These are phyloP conservation scores for Marasmius oreades DNA, from an alignment of 1,284 basidiomycete genomes.

Conservation along the genomic window DNA sequence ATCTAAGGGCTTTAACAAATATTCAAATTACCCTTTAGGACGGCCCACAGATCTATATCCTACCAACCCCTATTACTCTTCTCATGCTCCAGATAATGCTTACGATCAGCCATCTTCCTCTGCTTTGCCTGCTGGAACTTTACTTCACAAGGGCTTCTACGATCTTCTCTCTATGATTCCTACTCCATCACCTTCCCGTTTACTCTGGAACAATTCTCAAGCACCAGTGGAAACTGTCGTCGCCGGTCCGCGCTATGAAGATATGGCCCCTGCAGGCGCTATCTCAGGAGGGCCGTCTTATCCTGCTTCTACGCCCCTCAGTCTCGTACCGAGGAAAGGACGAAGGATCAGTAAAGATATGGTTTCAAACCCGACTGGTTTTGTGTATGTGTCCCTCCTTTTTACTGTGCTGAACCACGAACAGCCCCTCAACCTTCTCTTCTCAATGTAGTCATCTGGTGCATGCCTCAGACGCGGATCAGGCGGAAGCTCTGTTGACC, in stretches of 20 bases:
- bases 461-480: constrained; percentile 91
- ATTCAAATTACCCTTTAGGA: constrained; percentile 24
- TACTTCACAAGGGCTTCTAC: constrained; percentile 84
- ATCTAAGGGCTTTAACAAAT: constrained; percentile 15
- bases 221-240: constrained; percentile 34
- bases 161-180: constrained; percentile 81
- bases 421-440: constrained; percentile 21
- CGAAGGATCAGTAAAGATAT: constrained; percentile 80
- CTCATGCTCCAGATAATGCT: constrained; percentile 36
- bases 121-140: constrained; percentile 59
- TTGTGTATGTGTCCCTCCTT: constrained; percentile 60
- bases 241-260: constrained; percentile 63
- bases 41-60: constrained; percentile 34
- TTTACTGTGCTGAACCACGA: constrained; percentile 11
- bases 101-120: constrained; percentile 40
- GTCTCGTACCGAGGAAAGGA: constrained; percentile 45
- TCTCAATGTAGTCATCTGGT: constrained; percentile 75
- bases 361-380: constrained; percentile 81
- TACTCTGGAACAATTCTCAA: constrained; percentile 49
- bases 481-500: constrained; percentile 84
- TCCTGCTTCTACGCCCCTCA: constrained; percentile 21
- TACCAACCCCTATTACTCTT: constrained; percentile 42
- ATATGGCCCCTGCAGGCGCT: constrained; percentile 32
- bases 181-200: constrained; percentile 60
- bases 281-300: constrained; percentile 19